These are phyloP conservation scores for Aphanomyces astaci DNA, from an alignment of 352 stramenopile species.

Conservation along the genomic window DNA sequence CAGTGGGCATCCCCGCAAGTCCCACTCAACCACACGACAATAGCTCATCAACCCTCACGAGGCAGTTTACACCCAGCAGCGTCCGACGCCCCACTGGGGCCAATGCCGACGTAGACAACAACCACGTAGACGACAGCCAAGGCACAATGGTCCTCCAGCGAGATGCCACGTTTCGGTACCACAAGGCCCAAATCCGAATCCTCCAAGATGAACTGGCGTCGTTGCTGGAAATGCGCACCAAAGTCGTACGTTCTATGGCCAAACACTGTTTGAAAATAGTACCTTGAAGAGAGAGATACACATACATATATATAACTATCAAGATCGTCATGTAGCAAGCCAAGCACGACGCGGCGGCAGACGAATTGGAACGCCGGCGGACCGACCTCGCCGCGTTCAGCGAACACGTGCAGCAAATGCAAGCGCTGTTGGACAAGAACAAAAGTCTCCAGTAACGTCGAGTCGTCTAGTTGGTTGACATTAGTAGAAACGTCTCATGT, in stretches of 20 bases:
- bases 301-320: too few species aligned
- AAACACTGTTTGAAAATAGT: too few species aligned
- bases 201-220: conserved; percentile 58
- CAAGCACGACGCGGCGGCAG: conserved; percentile 30
- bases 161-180: conserved; percentile 61
- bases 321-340: conserved; percentile 32
- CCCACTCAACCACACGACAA: too few species aligned
- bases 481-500: too few species aligned
- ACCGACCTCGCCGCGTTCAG: conserved; percentile 35
- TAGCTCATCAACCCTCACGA: too few species aligned
- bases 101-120: too few species aligned
- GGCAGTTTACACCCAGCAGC: too few species aligned
- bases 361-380: conserved; percentile 41
- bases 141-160: not conserved
- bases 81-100: too few species aligned
- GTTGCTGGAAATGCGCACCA: conserved; percentile 32
- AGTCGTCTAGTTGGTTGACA: too few species aligned
- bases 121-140: not conserved
- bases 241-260: not conserved
- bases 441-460: conserved; percentile 65
- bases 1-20: too few species aligned
- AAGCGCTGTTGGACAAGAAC: conserved; percentile 69
- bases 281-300: too few species aligned
- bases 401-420: conserved; percentile 59
- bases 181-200: conserved; percentile 62